Evolutionary conservation across 1,284 basidiomycete species (phyloP), one percentile per base, ranked within the genome.

Genomic region (Cutaneotrichosporon arboriforme): DNA sequence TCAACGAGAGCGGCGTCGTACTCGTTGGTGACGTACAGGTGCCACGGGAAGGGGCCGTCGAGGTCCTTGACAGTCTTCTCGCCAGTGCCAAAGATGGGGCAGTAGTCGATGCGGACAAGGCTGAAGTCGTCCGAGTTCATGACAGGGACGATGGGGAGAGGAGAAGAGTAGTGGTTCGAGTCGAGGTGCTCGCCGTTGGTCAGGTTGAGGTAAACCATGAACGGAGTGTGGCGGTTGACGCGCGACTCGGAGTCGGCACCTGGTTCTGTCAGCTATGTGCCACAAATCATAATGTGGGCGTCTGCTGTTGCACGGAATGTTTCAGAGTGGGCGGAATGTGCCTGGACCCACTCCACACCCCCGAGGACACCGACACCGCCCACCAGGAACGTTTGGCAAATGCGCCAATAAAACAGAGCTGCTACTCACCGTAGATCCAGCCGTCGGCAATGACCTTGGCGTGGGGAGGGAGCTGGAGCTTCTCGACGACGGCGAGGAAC

Each of bases 81-180:
- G 48, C 59, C 59, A 4, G 52, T 53, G 21, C 59, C 59, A n/a
- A 55, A 50, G 48, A 60, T 60, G 26, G 59, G 55, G 17, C 47
- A 50, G 50, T 52, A 60, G 48, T 60, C 55, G 51, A 60, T 55
- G 41, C 53, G 52, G 46, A 60, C 48, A 38, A 60, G 53, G 10
- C 37, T 34, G 17, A 66, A 64, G 35, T 54, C 49, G 55, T 66
- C 57, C 18, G 65, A 63, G 37, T 60, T 58, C 40, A 74, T 55
- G 26, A 67, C 62, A 4, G 75, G 74, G 20, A 73, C 58, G 44
- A 76, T 56, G 4, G 74, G 73, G 8, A 76, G 57, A 1, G 74
- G 75, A 15, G 61, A 60, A 23, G 72, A 60, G 59, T 76, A 76
- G 62, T 75, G 73, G 58, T 65, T 66, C 35, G 62, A 59, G 53